phyloP scores from a whole-genome alignment of 2,329 filamentous ascomycete genomes.

The Ceratocystis destructans region DNA sequence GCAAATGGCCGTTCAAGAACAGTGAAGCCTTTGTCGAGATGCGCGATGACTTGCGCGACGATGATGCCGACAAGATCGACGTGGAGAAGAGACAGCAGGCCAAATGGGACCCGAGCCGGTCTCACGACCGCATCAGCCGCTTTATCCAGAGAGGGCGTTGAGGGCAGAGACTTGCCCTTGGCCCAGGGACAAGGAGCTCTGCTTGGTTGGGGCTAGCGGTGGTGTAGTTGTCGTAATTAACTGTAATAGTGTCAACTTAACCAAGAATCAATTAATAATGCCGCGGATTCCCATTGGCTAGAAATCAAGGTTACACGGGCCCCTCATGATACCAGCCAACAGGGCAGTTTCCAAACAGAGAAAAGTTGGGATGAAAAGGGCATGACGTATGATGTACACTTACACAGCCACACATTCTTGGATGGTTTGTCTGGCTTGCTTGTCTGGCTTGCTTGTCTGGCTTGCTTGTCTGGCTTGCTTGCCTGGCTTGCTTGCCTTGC shows the following conservation, averaged over 20 bases:
- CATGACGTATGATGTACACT: no score
- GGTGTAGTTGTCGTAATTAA: neutral
- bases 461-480: no score
- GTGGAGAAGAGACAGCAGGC: slow-evolving; percentile 6
- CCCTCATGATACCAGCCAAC: neutral
- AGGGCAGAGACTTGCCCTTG: neutral
- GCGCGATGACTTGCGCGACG: slow-evolving; percentile 14
- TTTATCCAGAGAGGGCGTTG: slow-evolving; percentile 9
- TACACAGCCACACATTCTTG: no score
- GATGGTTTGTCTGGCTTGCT: no score
- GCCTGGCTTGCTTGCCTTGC: no score
- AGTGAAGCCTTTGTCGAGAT: slow-evolving; percentile 13
- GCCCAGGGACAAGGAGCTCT: neutral
- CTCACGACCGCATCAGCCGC: slow-evolving; percentile 12
- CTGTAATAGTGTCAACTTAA: neutral
- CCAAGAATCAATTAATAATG: neutral
- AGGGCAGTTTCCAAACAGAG: neutral
- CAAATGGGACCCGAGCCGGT: slow-evolving; percentile 15
- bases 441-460: no score
- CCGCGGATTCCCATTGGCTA: neutral
- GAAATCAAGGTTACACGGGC: neutral
- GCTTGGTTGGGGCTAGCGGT: neutral
- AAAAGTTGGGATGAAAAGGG: neutral
- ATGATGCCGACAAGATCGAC: slow-evolving; percentile 17
- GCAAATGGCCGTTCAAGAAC: slow-evolving; percentile 19